phyloP scores from a whole-genome alignment of 2,329 filamentous ascomycete genomes.

The Penicillium polonicum region DNA sequence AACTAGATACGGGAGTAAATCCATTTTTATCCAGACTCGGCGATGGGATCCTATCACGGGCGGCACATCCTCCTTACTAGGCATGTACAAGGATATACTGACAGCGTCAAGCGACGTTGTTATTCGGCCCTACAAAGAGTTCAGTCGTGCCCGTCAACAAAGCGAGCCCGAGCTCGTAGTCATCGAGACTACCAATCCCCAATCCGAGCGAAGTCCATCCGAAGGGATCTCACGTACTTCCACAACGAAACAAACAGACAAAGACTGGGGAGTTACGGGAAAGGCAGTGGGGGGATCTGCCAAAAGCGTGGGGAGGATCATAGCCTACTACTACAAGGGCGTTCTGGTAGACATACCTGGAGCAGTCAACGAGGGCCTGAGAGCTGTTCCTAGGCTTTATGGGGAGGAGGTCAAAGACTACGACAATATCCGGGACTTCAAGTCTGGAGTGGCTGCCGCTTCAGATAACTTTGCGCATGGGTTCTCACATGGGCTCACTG shows the following conservation, averaged over 20 bases:
- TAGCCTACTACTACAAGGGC: constrained; percentile 33
- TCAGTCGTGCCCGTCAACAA: constrained; percentile 6
- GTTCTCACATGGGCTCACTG: constrained; percentile 35
- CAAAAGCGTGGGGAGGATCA: constrained; percentile 29
- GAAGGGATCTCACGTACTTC: background rate
- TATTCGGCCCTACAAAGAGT: constrained; percentile 26
- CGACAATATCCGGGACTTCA: constrained; percentile 34
- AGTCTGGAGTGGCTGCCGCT: constrained; percentile 34
- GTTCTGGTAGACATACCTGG: constrained; percentile 38
- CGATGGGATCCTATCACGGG: constrained; percentile 34
- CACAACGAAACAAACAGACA: background rate
- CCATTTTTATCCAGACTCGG: constrained; percentile 32
- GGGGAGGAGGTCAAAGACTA: constrained; percentile 37
- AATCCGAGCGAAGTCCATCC: background rate
- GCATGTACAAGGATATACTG: constrained; percentile 24
- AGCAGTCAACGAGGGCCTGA: constrained; percentile 38
- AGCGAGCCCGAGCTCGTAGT: constrained; percentile 6
- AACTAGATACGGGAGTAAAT: constrained; percentile 24
- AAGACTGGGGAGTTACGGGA: background rate
- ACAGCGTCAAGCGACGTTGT: constrained; percentile 22
- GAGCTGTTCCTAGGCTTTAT: constrained; percentile 37
- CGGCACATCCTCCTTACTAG: constrained; percentile 22
- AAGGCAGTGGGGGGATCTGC: constrained; percentile 18
- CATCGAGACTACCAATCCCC: background rate
- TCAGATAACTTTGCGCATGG: constrained; percentile 36